Evolutionary conservation across 371 early-diverging fungal genomes (phyloP), one percentile per base, ranked within the genome.

Genomic region (Apophysomyces ossiformis): DNA sequence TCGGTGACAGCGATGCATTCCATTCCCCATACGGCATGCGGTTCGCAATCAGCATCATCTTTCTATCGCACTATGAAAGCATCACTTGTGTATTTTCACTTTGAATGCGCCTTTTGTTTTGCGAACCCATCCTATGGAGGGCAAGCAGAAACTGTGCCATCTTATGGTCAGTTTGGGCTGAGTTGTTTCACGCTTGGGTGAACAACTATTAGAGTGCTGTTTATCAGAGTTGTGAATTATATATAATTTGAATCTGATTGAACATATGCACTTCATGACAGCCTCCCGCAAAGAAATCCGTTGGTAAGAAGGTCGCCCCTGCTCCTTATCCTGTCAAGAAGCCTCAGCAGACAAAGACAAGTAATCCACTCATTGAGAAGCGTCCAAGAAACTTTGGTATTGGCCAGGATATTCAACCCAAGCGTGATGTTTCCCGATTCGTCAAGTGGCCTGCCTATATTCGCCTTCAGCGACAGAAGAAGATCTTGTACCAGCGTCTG

Each of bases 371-470:
- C 66, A 87, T 97, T 70, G 98, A 97, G 88, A 92, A 92, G 85
- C 84, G 87, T 60, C 89, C 95, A 71, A 86, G 90, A 75, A 95
- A 95, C 90, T 97, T 95, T 78, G 92, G 93, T 69, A 92, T 99
- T 69, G 99, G 97, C 72, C 91, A 93, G 82, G 95, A 92, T 75
- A 85, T 98, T 82, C 98, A 95, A 86, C 98, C 98, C 79, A 90
- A 89, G 83, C 93, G 93, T 76, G 95, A 99, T 86, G 87, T 99
- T 50, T 87, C 95, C 72, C 96, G 98, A 81, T 98, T 94, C 82
- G 94, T 96, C 82, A 95, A 96, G 85, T 97, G 97, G 97, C 98
- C 99, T 75, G 88, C 92, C 70, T 99, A 99, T 78, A 93, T 98
- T 69, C 94, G 94, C 66, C 93, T 97, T 60, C 98, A 98, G 87